Conservation (phyloP, 2,329 filamentous ascomycete genomes). For the Plectosphaerella plurivora region DNA sequence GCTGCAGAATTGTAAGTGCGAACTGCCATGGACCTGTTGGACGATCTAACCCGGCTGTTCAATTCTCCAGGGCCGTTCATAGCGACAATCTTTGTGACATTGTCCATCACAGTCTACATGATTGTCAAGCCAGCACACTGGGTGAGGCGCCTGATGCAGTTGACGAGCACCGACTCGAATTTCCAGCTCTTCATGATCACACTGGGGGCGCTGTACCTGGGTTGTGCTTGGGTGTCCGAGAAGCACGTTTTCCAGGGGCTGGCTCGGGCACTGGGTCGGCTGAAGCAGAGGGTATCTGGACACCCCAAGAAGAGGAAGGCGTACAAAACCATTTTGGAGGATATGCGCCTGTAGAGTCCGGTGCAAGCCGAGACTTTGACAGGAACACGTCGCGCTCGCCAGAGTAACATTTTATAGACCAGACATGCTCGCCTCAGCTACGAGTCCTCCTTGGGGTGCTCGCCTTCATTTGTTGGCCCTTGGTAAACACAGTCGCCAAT, state of each 20-base stretch:
- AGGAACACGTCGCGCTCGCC: not conserved
- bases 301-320: slow-evolving; percentile 74
- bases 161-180: slow-evolving; percentile 68
- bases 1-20: slow-evolving; percentile 68
- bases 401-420: too few relatives aligned
- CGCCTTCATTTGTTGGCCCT: too few relatives aligned
- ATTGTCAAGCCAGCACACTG: slow-evolving; percentile 67
- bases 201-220: slow-evolving; percentile 67
- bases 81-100: slow-evolving; percentile 64
- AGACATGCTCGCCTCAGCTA: too few relatives aligned
- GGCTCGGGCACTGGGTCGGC: slow-evolving; percentile 61
- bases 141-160: slow-evolving; percentile 73
- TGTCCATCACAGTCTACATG: slow-evolving; percentile 73
- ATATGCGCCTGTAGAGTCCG: slow-evolving; percentile 37
- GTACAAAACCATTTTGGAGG: slow-evolving; percentile 78
- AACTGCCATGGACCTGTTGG: not conserved
- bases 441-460: too few relatives aligned
- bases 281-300: slow-evolving; percentile 53
- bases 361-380: not conserved
- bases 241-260: slow-evolving; percentile 64
- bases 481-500: too few relatives aligned
- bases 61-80: slow-evolving; percentile 69
- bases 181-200: slow-evolving; percentile 72
- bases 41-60: too few relatives aligned
- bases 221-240: slow-evolving; percentile 67